Evolutionary conservation across 768 basidiomycete species (phyloP), one percentile per base, ranked within the genome.

Genomic region (Pisolithus albus): DNA sequence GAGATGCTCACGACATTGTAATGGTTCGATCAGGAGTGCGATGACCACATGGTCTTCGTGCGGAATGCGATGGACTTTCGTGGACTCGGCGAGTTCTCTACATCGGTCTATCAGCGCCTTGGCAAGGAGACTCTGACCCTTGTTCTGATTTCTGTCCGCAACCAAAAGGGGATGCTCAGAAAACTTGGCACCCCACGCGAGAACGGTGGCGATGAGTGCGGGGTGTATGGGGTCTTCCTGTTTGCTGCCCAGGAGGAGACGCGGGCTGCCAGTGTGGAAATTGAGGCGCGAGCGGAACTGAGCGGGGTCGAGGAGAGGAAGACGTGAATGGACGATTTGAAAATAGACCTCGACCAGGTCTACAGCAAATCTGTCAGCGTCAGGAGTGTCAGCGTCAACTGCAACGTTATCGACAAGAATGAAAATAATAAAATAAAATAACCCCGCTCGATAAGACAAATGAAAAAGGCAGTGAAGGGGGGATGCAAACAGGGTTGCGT

Each of bases 311-410:
- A 94, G 81, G 47, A 93, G 79, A 46, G 93, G 92, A 52, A 90
- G 75, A 50, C 93, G 84, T 23, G 88, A 86, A 68, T 94, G 92
- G 38, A 90, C 87, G 54, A 89, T 88, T 67, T 94, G 90, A 66
- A 95, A 94, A 72, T 86, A 97, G 42, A 94, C 91, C 70, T 96
- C 92, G 62, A 95, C 84, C 49, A 96, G 84, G 70, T 97, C 92
- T 48, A 87, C 81, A 3, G 92, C 87, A 62, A 97, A 89, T 69
- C 93, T 96, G 62, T 51, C 43, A 53, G 51, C 38, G 60, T 53
- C 42, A 54, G 37, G 51, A 28, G 60, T 43, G 41, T 57, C 13
- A 32, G 40, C 26, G 51, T 49, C 50, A 58, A 57, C 30, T 55
- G 51, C 37, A 30, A 8, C 13, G 40, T 36, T 47, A 46, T 46